Base-by-base conservation (phyloP, 2,329 filamentous ascomycete genomes). In the Trichoderma arundinaceum region DNA sequence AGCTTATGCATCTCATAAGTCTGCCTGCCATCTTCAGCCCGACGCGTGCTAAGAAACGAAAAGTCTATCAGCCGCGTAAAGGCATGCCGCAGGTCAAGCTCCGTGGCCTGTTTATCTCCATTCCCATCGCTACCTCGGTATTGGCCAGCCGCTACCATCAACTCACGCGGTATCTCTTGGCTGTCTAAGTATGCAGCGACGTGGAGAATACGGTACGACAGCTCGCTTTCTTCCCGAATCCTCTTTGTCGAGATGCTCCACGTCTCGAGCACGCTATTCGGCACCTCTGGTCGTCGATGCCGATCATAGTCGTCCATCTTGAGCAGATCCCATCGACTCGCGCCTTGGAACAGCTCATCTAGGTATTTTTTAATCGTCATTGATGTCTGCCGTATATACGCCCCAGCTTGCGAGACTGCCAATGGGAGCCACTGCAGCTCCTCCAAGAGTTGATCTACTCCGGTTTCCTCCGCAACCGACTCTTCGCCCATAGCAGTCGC, bases 221-320 rank as follows among this genome's bases (percentile, higher is more conserved):
- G 38, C 17, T 58, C n/a, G 8, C 32, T 75, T 22, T 76, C 74
- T 51, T 69, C 41, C 7, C 56, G 65, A n/a, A 79, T 69, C 4
- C 64, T 71, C 8, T 71, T 68, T 46, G 78, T 73, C 1, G 76
- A 78, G 35, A 76, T 74, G 6, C 52, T 60, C 76, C 72, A 79
- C 2, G 75, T 78, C 52, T 73, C 61, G 19, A 79, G 67, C 1
- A 78, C 64, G 48, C 73, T 78, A 51, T 78, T 79, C 0, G 73
- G 68, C 7, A 73, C 70, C 1, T 70, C 63, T 0, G 58, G 66
- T 12, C 71, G 13, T 62, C 76, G 72, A 64, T 78, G 68, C 6
- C 69, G 69, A 65, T 79, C 74, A 33, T 64, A 68, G 7, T 71
- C 67, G 1, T 60, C 58, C 41, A 64, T 68, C 48, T 69, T 70